Conservation (phyloP, 352 stramenopile genomes). For the Globisporangium iwayamae region DNA sequence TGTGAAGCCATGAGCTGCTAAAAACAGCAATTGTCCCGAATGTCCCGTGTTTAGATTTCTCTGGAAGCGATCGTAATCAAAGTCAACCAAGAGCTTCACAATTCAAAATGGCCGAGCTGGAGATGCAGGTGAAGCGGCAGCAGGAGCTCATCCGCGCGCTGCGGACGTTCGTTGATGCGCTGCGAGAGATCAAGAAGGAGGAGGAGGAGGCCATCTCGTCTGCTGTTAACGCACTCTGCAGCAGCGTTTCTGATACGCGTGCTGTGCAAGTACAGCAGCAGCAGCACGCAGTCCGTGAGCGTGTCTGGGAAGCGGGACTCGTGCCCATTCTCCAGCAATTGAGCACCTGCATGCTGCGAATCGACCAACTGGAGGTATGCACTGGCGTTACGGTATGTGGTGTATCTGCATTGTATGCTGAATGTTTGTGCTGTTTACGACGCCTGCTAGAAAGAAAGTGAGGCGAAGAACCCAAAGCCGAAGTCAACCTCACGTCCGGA, state of each 20-base stretch:
- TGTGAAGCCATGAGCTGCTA: conserved; percentile 1
- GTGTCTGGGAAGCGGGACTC: conserved; percentile 30
- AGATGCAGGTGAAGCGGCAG: conserved; percentile 39
- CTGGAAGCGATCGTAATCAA: conserved; percentile 9
- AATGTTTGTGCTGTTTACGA: neutral
- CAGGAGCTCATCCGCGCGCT: conserved; percentile 49
- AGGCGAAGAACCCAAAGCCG: conserved; percentile 11
- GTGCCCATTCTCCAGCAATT: conserved; percentile 44
- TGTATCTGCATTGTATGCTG: neutral
- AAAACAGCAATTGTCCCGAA: conserved; percentile 7
- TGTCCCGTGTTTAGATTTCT: conserved; percentile 8
- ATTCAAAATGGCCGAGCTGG: conserved; percentile 13
- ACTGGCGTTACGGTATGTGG: neutral
- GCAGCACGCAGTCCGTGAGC: conserved; percentile 8
- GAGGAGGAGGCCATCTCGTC: conserved; percentile 18
- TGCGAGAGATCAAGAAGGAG: conserved; percentile 47
- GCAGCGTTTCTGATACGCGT: neutral
- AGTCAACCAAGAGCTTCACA: neutral
- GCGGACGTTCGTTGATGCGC: conserved; percentile 61
- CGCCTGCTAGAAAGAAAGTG: neutral
- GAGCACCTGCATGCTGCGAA: conserved; percentile 33
- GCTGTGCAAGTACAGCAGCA: neutral
- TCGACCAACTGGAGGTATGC: conserved; percentile 10
- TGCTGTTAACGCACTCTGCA: conserved; percentile 36
- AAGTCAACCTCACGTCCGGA: conserved; percentile 21